These are phyloP conservation scores for Annulohypoxylon stygium DNA, from an alignment of 495 filamentous ascomycete genomes.

Conservation along the genomic window DNA sequence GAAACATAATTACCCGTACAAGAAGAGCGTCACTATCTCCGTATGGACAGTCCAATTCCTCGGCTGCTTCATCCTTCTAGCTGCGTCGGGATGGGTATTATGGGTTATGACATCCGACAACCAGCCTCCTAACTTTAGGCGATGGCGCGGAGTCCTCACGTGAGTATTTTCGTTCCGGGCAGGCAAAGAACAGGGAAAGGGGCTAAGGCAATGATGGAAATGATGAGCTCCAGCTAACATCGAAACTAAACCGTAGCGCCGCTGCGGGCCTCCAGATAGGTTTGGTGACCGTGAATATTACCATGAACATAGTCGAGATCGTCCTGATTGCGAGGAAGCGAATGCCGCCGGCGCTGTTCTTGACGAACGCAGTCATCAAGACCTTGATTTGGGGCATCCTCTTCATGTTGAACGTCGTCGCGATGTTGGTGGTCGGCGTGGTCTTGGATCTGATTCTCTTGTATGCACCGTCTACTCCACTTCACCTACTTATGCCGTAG, in stretches of 20 bases:
- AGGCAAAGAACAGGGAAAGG: background rate
- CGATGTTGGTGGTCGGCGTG: conserved; percentile 23
- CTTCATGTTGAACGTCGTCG: conserved; percentile 30
- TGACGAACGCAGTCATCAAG: conserved; percentile 42
- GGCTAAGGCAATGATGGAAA: background rate
- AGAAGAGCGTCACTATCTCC: conserved; percentile 41
- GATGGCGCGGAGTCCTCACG: conserved; percentile 24
- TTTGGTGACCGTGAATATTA: conserved; percentile 36
- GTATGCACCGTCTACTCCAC: conserved; percentile 28
- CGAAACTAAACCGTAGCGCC: conserved; percentile 16
- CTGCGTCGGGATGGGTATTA: conserved; percentile 26
- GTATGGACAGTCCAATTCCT: conserved; percentile 44
- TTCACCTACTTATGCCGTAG: background rate
- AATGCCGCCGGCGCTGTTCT: conserved; percentile 41
- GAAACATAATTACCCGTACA: conserved; percentile 42
- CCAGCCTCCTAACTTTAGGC: background rate
- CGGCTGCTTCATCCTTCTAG: conserved; percentile 38
- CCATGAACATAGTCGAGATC: conserved; percentile 45
- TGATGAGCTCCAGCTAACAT: conserved; percentile 30
- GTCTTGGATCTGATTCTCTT: conserved; percentile 33
- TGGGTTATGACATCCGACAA: conserved; percentile 1
- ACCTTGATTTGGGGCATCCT: conserved; percentile 40
- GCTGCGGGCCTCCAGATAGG: conserved; percentile 36
- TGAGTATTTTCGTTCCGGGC: conserved; percentile 6
- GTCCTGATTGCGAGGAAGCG: conserved; percentile 35